These are phyloP conservation scores for Prunus persica DNA, from an alignment of 306 rosid species.

Conservation along the genomic window DNA sequence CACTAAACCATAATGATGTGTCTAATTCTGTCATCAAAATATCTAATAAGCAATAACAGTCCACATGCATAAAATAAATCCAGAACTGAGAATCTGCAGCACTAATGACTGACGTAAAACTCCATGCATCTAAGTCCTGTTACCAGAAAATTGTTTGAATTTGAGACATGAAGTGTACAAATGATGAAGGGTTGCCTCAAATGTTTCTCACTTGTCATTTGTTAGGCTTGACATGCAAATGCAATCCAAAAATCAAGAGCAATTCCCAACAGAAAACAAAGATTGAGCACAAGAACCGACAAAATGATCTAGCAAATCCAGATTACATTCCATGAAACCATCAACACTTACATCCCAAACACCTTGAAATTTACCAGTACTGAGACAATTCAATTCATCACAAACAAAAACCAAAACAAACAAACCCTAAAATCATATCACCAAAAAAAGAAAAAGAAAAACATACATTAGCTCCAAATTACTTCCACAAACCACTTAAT, in stretches of 20 bases:
- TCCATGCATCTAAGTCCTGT: not conserved
- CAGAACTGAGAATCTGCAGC: not conserved
- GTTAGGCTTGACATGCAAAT: not conserved
- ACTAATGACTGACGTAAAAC: not conserved
- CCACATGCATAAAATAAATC: not conserved
- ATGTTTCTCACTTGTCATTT: not conserved
- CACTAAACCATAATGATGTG: not conserved
- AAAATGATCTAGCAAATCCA: constrained; percentile 1
- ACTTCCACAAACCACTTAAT: constrained; percentile 19
- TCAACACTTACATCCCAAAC: constrained; percentile 7
- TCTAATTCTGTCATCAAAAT: not conserved
- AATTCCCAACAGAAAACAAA: not conserved
- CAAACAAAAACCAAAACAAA: constrained; percentile 28
- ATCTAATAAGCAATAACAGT: not conserved
- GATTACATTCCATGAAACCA: constrained; percentile 29
- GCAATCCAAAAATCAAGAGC: not conserved
- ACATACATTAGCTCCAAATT: constrained; percentile 25
- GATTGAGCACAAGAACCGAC: not conserved
- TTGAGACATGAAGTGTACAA: not conserved
- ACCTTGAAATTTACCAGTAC: constrained; percentile 26
- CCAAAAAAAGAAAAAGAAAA: not conserved
- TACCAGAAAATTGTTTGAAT: not conserved
- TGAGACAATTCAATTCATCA: constrained; percentile 26
- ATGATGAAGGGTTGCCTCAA: not conserved
- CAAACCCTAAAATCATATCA: constrained; percentile 16